Evolutionary conservation across 805 yeast genomes (phyloP), one percentile per base, ranked within the genome.

Genomic region (Wickerhamiella brachini): DNA sequence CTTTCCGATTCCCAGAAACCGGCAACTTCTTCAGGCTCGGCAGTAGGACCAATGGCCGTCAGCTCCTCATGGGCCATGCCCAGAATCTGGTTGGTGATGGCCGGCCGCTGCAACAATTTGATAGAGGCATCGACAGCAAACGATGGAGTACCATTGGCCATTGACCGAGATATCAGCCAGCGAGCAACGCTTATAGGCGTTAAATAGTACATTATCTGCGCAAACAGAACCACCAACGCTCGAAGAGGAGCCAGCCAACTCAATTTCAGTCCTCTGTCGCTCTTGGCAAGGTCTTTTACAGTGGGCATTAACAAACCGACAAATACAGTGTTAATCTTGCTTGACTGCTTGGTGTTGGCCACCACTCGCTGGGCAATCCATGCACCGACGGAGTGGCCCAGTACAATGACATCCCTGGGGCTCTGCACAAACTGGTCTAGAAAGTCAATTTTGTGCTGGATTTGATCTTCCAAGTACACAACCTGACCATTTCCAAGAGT

Each of bases 351-450:
- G 1, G 60, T 50, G 29, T 57, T 51, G 22, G 65, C 59, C 1
- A 76, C 68, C 1, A 78, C 69, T 45, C 83, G 63, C 62, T 83
- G 88, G 2, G 71, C 62, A 44, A 84, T 68, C 69, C 76, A 84
- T 5, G 80, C 71, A 1, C 94, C 94, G 13, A 83, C 76, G 0
- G 90, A 83, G 62, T 84, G 94, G 20, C 86, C 82, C 57, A 81
- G 63, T 21, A 82, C 66, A 48, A 68, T 65, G 7, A 81, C 62
- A 12, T 71, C 68, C 38, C 73, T 59, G 1, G 51, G 50, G 15
- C 56, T 45, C 10, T 52, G 31, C 23, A 51, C 56, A 49, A 67
- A 59, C 34, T 69, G 62, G 47, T 68, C 65, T 44, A 83, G 65
- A n/a, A 81, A 67, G 10, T 69, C 70, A 23, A 71, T 60, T 64